phyloP scores from a whole-genome alignment of 1,284 basidiomycete genomes.

The Hemileia vastatrix region DNA sequence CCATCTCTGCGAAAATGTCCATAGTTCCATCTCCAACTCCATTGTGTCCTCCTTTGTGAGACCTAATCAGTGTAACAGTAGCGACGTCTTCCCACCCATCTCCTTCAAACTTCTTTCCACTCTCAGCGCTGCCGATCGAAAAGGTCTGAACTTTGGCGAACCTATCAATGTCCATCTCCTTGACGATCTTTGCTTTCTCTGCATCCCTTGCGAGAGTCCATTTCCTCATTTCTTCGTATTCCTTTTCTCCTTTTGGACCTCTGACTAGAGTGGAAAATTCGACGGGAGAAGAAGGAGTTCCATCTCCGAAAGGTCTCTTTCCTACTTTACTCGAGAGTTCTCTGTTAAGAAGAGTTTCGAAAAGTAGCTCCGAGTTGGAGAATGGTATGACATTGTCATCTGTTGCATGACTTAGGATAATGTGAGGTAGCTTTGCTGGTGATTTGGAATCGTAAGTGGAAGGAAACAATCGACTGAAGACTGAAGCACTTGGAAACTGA shows the following conservation, averaged over 20 bases:
- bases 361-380: too few species aligned
- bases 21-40: background rate
- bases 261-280: background rate
- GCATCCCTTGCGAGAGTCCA: too few species aligned
- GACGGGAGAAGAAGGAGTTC: background rate
- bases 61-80: constrained; percentile 6
- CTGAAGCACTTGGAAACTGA: too few species aligned
- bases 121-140: background rate
- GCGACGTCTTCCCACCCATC: background rate
- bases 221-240: background rate
- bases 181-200: background rate
- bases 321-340: background rate
- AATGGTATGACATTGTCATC: too few species aligned
- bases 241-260: background rate
- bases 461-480: too few species aligned
- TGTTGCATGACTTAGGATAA: too few species aligned
- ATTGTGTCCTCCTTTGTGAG: constrained; percentile 10
- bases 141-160: constrained; percentile 1
- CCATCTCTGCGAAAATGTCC: background rate
- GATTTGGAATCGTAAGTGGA: too few species aligned
- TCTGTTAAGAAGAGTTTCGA: background rate
- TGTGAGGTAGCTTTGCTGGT: too few species aligned
- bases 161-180: constrained; percentile 4
- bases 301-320: background rate
- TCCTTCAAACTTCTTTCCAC: background rate